Evolutionary conservation across 371 early-diverging fungal species (phyloP).

Genomic region (Mucor racemosus): DNA sequence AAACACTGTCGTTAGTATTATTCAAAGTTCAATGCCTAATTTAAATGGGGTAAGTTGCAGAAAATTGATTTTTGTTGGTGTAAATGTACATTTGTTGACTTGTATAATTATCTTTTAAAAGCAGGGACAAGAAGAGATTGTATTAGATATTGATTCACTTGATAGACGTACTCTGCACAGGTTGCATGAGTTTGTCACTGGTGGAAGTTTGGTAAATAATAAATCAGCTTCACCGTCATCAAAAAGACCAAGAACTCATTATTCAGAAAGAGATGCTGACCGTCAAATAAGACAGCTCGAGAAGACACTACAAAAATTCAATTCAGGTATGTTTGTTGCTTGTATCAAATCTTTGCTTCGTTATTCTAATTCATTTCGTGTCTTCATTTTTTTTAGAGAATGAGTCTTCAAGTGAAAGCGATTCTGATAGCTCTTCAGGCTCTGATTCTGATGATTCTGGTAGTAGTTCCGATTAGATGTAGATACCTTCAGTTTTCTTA

Average conservation of each 20-base stretch:
- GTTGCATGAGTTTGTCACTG: slow-evolving; percentile 85
- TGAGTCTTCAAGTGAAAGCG: slow-evolving; percentile 62
- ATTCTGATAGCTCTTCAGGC: slow-evolving; percentile 62
- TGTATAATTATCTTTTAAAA: slow-evolving; percentile 15
- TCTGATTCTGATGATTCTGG: slow-evolving; percentile 83
- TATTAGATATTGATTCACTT: slow-evolving; percentile 93
- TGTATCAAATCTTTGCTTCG: not conserved
- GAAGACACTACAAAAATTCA: slow-evolving; percentile 66
- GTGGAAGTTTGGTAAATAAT: slow-evolving; percentile 46
- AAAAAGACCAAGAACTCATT: slow-evolving; percentile 51
- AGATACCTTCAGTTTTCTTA: slow-evolving; percentile 17
- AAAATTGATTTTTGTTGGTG: not conserved
- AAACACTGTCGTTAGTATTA: slow-evolving; percentile 82
- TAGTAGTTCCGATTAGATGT: slow-evolving; percentile 70
- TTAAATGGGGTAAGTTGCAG: slow-evolving; percentile 63
- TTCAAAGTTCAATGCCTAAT: slow-evolving; percentile 84
- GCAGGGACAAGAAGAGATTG: slow-evolving; percentile 88
- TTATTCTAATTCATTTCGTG: not conserved
- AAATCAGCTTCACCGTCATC: slow-evolving; percentile 18
- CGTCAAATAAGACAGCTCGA: slow-evolving; percentile 71
- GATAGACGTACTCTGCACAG: slow-evolving; percentile 82
- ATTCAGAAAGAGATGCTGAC: slow-evolving; percentile 56
- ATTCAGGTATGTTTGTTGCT: slow-evolving; percentile 27
- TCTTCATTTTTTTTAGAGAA: slow-evolving; percentile 23
- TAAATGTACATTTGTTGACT: not conserved